Conservation (phyloP, 768 basidiomycete species). For the Lentinula sp. region DNA sequence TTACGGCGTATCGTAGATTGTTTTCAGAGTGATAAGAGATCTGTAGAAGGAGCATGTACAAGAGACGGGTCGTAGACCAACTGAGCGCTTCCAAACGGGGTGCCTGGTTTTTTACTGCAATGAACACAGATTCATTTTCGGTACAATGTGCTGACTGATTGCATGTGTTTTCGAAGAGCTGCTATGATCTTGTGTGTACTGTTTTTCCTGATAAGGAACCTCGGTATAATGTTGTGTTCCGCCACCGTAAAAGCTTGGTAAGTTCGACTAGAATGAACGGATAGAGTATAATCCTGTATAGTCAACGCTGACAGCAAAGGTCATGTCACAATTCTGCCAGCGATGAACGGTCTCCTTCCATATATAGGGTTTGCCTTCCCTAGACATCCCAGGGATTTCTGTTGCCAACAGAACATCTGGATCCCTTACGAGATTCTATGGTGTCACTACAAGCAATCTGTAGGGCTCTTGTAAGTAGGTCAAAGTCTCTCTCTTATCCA, state of each 20-base stretch:
- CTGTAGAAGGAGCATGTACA: too few species aligned
- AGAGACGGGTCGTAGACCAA: too few species aligned
- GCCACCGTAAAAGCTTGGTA: not conserved
- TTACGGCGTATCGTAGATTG: too few species aligned
- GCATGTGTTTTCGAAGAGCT: not conserved
- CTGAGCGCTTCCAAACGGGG: too few species aligned
- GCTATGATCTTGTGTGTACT: not conserved
- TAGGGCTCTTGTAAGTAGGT: not conserved
- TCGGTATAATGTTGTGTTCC: not conserved
- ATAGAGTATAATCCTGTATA: not conserved
- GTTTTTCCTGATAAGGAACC: not conserved
- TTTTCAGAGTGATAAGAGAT: too few species aligned
- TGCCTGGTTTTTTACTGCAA: too few species aligned
- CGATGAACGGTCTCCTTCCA: not conserved
- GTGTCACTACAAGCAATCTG: not conserved
- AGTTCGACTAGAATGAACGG: not conserved
- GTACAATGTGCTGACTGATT: not conserved
- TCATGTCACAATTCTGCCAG: not conserved
- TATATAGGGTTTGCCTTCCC: not conserved
- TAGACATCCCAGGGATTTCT: not conserved
- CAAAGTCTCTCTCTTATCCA: not conserved
- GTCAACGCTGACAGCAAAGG: not conserved
- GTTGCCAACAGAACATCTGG: not conserved
- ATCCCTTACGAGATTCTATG: not conserved
- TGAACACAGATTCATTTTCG: slow-evolving; percentile 3